Conservation (phyloP, 2,329 filamentous ascomycete species). For the Neofusicoccum parvum region DNA sequence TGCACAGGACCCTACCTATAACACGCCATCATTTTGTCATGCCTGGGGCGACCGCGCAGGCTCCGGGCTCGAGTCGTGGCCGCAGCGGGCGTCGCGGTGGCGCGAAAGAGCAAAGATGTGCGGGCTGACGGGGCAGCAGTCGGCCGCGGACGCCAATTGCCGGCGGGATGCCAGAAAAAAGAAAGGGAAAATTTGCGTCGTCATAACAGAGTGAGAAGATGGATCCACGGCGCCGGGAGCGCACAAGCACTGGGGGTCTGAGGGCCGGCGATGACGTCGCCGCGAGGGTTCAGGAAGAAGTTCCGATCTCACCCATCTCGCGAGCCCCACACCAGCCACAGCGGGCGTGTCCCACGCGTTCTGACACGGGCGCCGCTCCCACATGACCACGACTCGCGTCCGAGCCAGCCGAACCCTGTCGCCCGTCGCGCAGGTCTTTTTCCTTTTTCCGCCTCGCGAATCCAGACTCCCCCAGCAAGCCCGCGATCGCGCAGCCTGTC, state of each 20-base stretch:
- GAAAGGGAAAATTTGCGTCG: neutral
- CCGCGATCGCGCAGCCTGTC: conserved; percentile 5
- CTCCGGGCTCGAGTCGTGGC: neutral
- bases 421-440: neutral
- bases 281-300: neutral
- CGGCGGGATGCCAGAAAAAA: neutral
- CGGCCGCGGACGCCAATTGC: neutral
- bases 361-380: neutral
- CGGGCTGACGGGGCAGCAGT: neutral
- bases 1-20: neutral
- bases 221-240: neutral
- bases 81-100: neutral
- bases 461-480: neutral
- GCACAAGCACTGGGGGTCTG: neutral
- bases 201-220: neutral
- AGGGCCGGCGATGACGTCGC: neutral
- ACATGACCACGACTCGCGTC: conserved; percentile 15
- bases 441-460: conserved; percentile 2
- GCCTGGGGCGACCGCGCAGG: neutral
- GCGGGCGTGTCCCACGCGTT: conserved; percentile 5
- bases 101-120: neutral
- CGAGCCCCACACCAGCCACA: conserved; percentile 17
- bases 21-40: neutral
- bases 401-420: conserved; percentile 16
- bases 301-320: conserved; percentile 4